Conservation (phyloP, 192 early-diverging fungal genomes). For the Coemansia sp. region DNA sequence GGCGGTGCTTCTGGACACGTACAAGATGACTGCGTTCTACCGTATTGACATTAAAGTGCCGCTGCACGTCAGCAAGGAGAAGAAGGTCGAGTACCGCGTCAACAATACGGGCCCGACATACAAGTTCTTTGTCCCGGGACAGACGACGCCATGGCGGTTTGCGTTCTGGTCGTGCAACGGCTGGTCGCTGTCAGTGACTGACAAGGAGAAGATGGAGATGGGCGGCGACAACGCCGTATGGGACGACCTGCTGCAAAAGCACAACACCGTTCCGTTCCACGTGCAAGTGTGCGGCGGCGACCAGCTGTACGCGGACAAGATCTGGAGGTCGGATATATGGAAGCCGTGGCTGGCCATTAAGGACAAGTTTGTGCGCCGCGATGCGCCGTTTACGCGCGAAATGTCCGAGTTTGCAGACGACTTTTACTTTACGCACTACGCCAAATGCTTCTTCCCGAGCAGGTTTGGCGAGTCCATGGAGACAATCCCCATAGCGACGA, state of each 20-base stretch:
- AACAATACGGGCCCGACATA: conserved; percentile 53
- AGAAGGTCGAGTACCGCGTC: conserved; percentile 44
- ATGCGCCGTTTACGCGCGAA: conserved; percentile 57
- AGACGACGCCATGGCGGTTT: conserved; percentile 61
- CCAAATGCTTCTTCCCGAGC: conserved; percentile 59
- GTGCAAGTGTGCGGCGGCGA: conserved; percentile 74
- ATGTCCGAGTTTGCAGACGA: conserved; percentile 58
- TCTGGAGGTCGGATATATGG: conserved; percentile 61
- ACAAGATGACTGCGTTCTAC: conserved; percentile 63
- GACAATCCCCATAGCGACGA: conserved; percentile 71
- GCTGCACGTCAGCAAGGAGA: conserved; percentile 44
- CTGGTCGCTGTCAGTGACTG: conserved; percentile 58
- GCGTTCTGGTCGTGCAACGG: conserved; percentile 75
- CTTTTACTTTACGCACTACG: conserved; percentile 73
- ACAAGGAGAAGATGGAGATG: conserved; percentile 43
- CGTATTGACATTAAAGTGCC: conserved; percentile 59
- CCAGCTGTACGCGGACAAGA: conserved; percentile 66
- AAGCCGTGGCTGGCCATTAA: conserved; percentile 59
- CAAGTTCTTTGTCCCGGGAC: conserved; percentile 54
- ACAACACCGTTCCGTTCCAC: conserved; percentile 61
- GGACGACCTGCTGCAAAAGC: conserved; percentile 66
- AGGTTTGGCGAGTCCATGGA: conserved; percentile 69
- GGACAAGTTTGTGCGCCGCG: conserved; percentile 53
- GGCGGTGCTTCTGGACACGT: conserved; percentile 56
- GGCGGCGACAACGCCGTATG: conserved; percentile 60